A percentile compares a stretch with the other conserved stretches of the same genome.
Evolutionary conservation across 2,329 filamentous ascomycete species (phyloP).

Genomic region (Dactylella cylindrospora): DNA sequence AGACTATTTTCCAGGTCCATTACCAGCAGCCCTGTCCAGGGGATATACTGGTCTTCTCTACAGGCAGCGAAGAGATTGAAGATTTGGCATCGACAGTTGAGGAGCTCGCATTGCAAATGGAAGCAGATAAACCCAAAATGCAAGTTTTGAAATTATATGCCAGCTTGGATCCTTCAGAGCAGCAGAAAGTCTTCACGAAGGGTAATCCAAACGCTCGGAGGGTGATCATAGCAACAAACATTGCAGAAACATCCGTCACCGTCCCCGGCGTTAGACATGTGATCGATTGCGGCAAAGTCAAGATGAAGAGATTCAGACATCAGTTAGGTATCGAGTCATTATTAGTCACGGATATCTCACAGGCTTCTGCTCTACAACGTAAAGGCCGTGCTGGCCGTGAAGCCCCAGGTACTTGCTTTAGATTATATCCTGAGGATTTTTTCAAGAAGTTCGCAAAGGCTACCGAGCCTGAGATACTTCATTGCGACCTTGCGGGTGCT

Average conservation of each 20-base stretch:
- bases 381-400: constrained; percentile 92
- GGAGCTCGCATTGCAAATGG: constrained; percentile 72
- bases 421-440: constrained; percentile 83
- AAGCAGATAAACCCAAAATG: constrained; percentile 55
- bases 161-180: constrained; percentile 79
- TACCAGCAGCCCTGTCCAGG: constrained; percentile 86
- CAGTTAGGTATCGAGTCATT: constrained; percentile 86
- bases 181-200: constrained; percentile 81
- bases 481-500: constrained; percentile 83
- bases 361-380: constrained; percentile 88
- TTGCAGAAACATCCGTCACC: constrained; percentile 97
- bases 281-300: constrained; percentile 89
- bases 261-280: constrained; percentile 91
- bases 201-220: constrained; percentile 72
- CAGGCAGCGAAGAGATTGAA: constrained; percentile 91
- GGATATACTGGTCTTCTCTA: constrained; percentile 88
- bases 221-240: constrained; percentile 90
- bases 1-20: constrained; percentile 83
- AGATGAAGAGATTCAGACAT: constrained; percentile 86
- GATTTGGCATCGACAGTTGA: constrained; percentile 76
- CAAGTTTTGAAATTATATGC: constrained; percentile 81
- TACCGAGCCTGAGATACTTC: constrained; percentile 83
- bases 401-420: constrained; percentile 82
- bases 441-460: constrained; percentile 65
- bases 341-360: constrained; percentile 71